A percentile compares a stretch with the other conserved stretches of the same genome.
These are phyloP conservation scores for Polysphondylium violaceum DNA, from an alignment of 78 protist species.

Conservation along the genomic window DNA sequence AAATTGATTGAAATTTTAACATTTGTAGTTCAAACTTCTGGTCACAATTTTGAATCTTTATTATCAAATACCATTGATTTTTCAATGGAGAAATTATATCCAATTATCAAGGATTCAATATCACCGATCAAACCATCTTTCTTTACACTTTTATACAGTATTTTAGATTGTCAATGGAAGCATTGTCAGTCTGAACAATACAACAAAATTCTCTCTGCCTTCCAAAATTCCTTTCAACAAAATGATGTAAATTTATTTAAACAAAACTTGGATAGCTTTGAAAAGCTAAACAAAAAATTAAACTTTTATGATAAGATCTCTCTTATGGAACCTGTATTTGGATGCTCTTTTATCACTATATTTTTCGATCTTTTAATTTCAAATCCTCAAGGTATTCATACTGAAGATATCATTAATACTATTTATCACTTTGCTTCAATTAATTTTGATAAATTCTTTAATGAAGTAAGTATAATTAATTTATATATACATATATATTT, in stretches of 20 bases:
- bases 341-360: slow-evolving; percentile 28
- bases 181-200: slow-evolving; percentile 17
- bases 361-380: slow-evolving; percentile 41
- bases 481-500: not conserved
- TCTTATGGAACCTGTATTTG: slow-evolving; percentile 34
- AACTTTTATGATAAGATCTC: slow-evolving; percentile 63
- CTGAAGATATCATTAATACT: slow-evolving; percentile 52
- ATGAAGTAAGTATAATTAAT: slow-evolving; percentile 23
- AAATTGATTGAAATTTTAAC: slow-evolving; percentile 48
- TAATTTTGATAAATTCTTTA: slow-evolving; percentile 53
- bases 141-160: slow-evolving; percentile 26
- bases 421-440: slow-evolving; percentile 46
- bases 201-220: slow-evolving; percentile 4
- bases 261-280: slow-evolving; percentile 55
- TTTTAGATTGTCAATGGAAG: slow-evolving; percentile 57
- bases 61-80: slow-evolving; percentile 15
- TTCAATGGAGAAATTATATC: slow-evolving; percentile 55
- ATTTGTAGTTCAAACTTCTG: slow-evolving; percentile 48
- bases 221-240: slow-evolving; percentile 57
- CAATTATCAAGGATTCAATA: slow-evolving; percentile 2
- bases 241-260: slow-evolving; percentile 71
- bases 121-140: slow-evolving; percentile 31
- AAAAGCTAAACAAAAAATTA: slow-evolving; percentile 24
- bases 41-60: slow-evolving; percentile 42
- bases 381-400: slow-evolving; percentile 13